Conservation (phyloP, 2,329 filamentous ascomycete genomes). For the Xylaria sp. region DNA sequence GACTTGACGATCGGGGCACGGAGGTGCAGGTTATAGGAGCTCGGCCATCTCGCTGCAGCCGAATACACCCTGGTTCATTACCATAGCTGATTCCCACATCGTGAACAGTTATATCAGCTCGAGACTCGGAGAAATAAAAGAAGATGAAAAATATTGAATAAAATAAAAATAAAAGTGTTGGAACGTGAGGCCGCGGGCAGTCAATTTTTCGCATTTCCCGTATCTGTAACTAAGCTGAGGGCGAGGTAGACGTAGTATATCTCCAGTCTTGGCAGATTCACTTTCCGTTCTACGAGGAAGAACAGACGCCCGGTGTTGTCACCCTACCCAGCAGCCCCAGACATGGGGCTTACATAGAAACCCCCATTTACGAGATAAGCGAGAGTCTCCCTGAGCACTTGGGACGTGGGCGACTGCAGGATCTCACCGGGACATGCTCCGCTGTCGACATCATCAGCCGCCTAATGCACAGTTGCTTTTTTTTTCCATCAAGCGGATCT, state of each 20-base stretch:
- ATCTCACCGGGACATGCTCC: not conserved
- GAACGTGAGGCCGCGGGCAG: no score
- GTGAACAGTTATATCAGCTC: not conserved
- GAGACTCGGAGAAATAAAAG: not conserved
- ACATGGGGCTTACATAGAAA: not conserved
- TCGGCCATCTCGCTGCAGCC: not conserved
- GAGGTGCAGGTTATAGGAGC: not conserved
- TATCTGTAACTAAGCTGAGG: no score
- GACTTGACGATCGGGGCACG: conserved; percentile 8
- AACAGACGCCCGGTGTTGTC: not conserved
- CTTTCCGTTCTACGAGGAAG: no score
- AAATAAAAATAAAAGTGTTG: no score
- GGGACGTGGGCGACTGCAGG: not conserved
- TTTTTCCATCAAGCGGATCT: not conserved
- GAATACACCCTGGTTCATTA: conserved; percentile 2
- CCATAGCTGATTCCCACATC: conserved; percentile 8
- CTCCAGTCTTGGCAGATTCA: no score
- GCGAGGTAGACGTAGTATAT: no score
- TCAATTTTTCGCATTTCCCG: no score
- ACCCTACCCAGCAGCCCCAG: not conserved
- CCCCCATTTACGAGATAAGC: not conserved
- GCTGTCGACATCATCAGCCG: not conserved
- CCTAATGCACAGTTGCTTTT: not conserved
- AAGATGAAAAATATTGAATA: no score
- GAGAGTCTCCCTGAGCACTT: not conserved